Conservation (phyloP, 306 rosid genomes). For the Lagenaria siceraria region DNA sequence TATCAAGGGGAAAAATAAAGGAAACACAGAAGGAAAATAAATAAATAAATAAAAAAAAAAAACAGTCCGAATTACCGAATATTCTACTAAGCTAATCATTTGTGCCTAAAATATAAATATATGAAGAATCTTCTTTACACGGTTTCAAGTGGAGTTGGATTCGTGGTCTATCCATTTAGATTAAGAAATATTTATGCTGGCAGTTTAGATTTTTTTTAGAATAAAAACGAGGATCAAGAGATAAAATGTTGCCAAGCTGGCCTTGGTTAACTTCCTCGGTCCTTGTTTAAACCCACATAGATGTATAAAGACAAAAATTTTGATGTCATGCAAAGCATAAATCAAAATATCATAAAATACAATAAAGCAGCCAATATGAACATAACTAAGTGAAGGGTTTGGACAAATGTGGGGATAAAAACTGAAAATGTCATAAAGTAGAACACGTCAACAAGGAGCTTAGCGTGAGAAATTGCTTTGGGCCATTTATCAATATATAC, state of each 20-base stretch:
- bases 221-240: background rate
- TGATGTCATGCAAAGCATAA: background rate
- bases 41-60: background rate
- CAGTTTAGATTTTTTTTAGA: slow-evolving; percentile 10
- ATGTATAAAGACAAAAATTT: background rate
- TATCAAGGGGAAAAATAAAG: background rate
- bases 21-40: background rate
- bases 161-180: background rate
- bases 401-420: background rate
- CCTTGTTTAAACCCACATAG: background rate
- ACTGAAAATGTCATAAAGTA: background rate
- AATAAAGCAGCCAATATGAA: background rate
- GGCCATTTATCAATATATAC: background rate
- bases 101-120: slow-evolving; percentile 10
- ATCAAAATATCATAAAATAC: background rate
- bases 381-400: background rate
- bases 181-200: background rate
- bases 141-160: slow-evolving; percentile 9
- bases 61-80: slow-evolving; percentile 13
- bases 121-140: slow-evolving; percentile 11
- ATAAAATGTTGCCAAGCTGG: background rate
- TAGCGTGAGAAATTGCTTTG: background rate
- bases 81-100: slow-evolving; percentile 21
- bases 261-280: background rate
- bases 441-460: background rate